Percentiles rank a stretch among this genome's conserved stretches.
These are phyloP conservation scores for Juglanconis oblonga DNA, from an alignment of 2,329 filamentous ascomycete species.

Conservation along the genomic window DNA sequence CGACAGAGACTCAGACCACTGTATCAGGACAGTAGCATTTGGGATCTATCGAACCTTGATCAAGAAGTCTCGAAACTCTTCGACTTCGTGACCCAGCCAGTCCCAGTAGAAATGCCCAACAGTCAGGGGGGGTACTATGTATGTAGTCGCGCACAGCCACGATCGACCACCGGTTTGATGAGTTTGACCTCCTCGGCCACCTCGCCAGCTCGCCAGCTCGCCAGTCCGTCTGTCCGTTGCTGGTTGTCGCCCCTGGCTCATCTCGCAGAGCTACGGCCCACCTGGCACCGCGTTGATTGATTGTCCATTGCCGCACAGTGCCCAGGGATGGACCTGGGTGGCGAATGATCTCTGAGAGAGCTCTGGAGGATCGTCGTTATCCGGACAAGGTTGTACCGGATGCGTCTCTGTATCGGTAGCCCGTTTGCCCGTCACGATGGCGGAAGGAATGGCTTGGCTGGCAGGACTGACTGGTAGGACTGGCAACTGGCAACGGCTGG, in stretches of 20 bases:
- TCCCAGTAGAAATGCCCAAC: no score
- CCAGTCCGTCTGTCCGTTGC: neutral
- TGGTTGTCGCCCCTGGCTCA: constrained; percentile 2
- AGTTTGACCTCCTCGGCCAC: neutral
- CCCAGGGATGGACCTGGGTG: neutral
- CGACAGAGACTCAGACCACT: no score
- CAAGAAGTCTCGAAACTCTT: neutral
- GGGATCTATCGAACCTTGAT: neutral
- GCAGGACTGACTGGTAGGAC: neutral
- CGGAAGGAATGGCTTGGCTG: neutral
- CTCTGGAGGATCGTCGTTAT: neutral
- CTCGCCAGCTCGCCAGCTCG: neutral
- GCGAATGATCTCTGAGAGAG: neutral
- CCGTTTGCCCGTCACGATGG: neutral
- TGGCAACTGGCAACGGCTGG: no score
- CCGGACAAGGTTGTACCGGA: neutral
- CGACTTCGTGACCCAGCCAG: no score
- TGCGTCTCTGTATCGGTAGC: neutral
- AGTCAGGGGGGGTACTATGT: no score
- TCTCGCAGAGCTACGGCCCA: neutral
- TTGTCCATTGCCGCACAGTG: neutral
- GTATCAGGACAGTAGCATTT: no score
- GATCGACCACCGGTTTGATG: neutral
- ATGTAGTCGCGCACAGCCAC: neutral
- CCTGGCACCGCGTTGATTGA: neutral